Conservation (phyloP, 176 grass and related monocot species). For the Oryza meridionalis region DNA sequence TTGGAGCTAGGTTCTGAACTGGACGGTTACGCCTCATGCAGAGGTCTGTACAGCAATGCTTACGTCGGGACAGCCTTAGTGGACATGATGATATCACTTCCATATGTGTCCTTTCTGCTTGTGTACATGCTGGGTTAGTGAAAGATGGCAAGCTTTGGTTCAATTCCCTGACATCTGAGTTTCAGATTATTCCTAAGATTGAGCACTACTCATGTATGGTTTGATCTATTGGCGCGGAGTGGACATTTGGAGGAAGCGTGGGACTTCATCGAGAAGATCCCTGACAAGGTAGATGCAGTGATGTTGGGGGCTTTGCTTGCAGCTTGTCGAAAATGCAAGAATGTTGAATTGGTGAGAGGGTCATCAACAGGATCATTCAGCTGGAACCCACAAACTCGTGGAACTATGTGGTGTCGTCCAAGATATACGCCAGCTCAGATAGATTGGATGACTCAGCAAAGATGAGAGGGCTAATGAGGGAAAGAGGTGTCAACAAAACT, state of each 20-base stretch:
- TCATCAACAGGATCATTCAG: constrained; percentile 70
- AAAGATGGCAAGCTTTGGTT: constrained; percentile 68
- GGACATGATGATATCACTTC: constrained; percentile 89
- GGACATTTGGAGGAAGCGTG: constrained; percentile 82
- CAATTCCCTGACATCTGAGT: constrained; percentile 53
- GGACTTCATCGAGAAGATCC: constrained; percentile 71
- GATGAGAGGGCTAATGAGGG: constrained; percentile 81
- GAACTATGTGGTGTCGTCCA: constrained; percentile 90
- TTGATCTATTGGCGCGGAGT: constrained; percentile 71
- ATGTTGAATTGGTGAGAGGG: constrained; percentile 71
- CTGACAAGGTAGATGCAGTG: constrained; percentile 65
- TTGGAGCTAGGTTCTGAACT: constrained; percentile 68
- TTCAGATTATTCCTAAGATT: constrained; percentile 60
- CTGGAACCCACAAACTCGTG: constrained; percentile 78
- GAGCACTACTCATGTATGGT: constrained; percentile 94
- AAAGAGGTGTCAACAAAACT: constrained; percentile 79
- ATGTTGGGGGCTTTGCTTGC: constrained; percentile 76
- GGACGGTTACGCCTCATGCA: constrained; percentile 54
- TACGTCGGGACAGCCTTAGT: constrained; percentile 83
- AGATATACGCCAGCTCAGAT: constrained; percentile 71
- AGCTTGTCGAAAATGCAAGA: constrained; percentile 68
- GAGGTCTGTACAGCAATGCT: constrained; percentile 66
- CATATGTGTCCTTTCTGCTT: constrained; percentile 76
- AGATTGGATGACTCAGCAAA: constrained; percentile 74
- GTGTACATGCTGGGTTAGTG: constrained; percentile 77